Conservation (phyloP, 176 grass and related monocot species). For the Cenchrus fungigraminus region DNA sequence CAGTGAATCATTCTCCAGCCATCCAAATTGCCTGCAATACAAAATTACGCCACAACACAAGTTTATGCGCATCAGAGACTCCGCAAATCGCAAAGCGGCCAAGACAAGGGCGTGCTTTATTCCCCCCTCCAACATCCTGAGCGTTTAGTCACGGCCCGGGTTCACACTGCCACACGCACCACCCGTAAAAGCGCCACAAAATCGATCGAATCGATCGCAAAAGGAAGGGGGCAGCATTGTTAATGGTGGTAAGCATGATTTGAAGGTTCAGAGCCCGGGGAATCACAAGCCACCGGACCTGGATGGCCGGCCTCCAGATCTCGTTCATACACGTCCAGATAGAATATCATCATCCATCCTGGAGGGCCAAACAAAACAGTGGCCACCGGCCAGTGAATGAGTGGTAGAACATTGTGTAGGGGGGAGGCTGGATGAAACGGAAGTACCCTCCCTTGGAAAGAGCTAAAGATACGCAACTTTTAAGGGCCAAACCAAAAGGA, state of each 20-base stretch:
- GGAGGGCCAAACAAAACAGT: neutral
- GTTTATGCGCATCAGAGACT: slow-evolving; percentile 11
- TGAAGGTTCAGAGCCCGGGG: slow-evolving; percentile 45
- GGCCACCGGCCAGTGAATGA: neutral
- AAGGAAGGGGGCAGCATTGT: neutral
- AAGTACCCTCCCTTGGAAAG: slow-evolving; percentile 67
- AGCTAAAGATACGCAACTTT: slow-evolving; percentile 81
- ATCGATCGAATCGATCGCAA: slow-evolving; percentile 43
- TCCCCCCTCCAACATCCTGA: slow-evolving; percentile 34
- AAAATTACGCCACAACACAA: slow-evolving; percentile 12
- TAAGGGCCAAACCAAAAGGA: slow-evolving; percentile 60
- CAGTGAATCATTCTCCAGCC: slow-evolving; percentile 45
- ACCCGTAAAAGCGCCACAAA: slow-evolving; percentile 38
- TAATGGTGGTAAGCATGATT: slow-evolving; percentile 39
- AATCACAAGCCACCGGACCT: slow-evolving; percentile 46
- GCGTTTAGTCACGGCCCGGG: slow-evolving; percentile 32
- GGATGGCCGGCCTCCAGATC: slow-evolving; percentile 39
- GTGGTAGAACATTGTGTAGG: slow-evolving; percentile 25
- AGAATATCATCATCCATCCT: slow-evolving; percentile 24
- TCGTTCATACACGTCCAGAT: slow-evolving; percentile 49
- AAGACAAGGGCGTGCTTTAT: slow-evolving; percentile 49
- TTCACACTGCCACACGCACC: slow-evolving; percentile 40
- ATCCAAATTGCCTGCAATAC: slow-evolving; percentile 24
- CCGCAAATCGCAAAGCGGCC: slow-evolving; percentile 33
- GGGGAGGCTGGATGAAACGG: slow-evolving; percentile 16